These are phyloP conservation scores for Exophiala oligosperma DNA, from an alignment of 2,329 filamentous ascomycete species.

Conservation along the genomic window DNA sequence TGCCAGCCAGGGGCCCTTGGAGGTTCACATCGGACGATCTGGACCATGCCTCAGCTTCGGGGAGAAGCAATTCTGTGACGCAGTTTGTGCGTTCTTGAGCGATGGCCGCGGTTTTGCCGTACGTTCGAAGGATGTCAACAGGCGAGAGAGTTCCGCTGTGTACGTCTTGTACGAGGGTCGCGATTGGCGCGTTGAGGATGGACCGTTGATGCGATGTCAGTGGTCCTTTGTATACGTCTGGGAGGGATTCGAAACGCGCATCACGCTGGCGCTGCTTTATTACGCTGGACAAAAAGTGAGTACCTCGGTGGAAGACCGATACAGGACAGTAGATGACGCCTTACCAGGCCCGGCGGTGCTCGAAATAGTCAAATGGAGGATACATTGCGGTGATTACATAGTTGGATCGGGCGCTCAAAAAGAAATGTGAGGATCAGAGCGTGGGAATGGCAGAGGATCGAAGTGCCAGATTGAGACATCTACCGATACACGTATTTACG, in stretches of 20 bases:
- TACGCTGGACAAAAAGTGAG: conserved; percentile 52
- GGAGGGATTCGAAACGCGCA: conserved; percentile 67
- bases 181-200: conserved; percentile 72
- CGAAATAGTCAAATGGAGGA: conserved; percentile 65
- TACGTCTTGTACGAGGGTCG: conserved; percentile 74
- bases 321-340: conserved; percentile 28
- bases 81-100: conserved; percentile 88
- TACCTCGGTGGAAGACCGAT: background rate
- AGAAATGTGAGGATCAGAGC: background rate
- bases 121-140: conserved; percentile 74
- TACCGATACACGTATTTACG: too few species aligned
- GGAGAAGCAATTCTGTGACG: conserved; percentile 81
- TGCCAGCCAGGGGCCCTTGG: conserved; percentile 79
- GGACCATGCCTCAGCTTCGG: conserved; percentile 73
- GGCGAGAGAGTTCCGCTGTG: conserved; percentile 67
- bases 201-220: conserved; percentile 65
- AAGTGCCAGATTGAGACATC: too few species aligned
- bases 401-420: background rate
- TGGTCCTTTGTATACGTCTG: conserved; percentile 63
- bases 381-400: conserved; percentile 39
- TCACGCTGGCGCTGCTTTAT: conserved; percentile 77
- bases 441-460: background rate
- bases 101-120: conserved; percentile 80
- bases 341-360: conserved; percentile 72
- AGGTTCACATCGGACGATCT: conserved; percentile 62